phyloP scores from a whole-genome alignment of 805 yeast genomes.

The Pichia nakasei region DNA sequence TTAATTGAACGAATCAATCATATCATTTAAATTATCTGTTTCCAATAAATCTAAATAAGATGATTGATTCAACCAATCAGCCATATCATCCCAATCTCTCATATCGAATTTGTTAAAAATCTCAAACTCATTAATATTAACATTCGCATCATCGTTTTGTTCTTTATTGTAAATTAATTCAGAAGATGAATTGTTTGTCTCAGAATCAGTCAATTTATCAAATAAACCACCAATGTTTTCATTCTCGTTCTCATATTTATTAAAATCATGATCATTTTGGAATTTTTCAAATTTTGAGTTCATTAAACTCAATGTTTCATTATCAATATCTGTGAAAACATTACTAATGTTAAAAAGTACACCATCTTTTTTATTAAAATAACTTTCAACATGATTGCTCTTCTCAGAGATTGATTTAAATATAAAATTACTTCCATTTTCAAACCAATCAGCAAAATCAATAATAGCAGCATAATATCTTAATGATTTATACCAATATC shows the following conservation, averaged over 20 bases:
- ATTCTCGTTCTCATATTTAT: neutral
- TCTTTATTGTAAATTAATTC: too few species aligned
- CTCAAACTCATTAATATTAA: neutral
- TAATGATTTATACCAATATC: conserved; percentile 7
- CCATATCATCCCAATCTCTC: conserved; percentile 5
- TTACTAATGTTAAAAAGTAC: neutral
- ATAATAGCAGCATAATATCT: conserved; percentile 7
- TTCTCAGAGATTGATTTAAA: neutral
- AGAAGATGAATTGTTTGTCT: too few species aligned
- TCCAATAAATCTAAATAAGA: neutral
- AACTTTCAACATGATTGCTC: neutral
- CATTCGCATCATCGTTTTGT: neutral
- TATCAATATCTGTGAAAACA: neutral
- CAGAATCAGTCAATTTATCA: too few species aligned
- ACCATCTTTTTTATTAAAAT: neutral
- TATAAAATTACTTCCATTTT: conserved; percentile 4
- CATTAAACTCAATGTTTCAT: neutral
- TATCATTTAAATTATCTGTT: neutral
- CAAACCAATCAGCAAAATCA: conserved; percentile 11
- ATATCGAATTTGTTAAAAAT: neutral
- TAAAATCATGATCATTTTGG: neutral
- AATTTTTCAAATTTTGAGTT: neutral
- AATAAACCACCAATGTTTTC: too few species aligned
- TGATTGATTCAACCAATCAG: conserved; percentile 4
- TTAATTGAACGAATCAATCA: neutral